Conservation (phyloP, 2,329 filamentous ascomycete species). For the Apiospora sp. region DNA sequence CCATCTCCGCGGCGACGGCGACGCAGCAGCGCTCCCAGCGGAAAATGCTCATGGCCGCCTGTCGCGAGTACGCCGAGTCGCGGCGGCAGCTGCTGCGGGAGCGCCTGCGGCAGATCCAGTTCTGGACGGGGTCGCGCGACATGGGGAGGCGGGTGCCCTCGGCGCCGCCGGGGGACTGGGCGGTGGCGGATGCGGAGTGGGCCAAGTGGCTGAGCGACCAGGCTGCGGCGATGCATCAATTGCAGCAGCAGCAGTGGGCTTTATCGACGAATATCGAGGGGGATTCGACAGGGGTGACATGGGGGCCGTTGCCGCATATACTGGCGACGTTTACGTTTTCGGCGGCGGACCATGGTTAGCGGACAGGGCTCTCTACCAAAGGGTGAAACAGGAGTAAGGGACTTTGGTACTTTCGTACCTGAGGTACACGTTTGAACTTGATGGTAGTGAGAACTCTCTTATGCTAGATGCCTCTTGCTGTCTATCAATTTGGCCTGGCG, state of each 20-base stretch:
- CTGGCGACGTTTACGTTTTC: neutral
- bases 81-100: slow-evolving; percentile 36
- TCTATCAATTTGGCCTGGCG: too few relatives aligned
- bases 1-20: neutral
- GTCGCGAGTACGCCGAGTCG: slow-evolving; percentile 37
- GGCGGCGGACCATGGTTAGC: neutral
- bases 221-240: slow-evolving; percentile 24
- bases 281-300: neutral
- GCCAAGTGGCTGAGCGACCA: slow-evolving; percentile 37
- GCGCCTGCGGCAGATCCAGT: slow-evolving; percentile 36
- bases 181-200: slow-evolving; percentile 37
- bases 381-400: neutral
- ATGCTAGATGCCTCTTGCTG: too few relatives aligned
- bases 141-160: slow-evolving; percentile 33
- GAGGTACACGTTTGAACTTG: too few relatives aligned
- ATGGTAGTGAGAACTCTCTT: too few relatives aligned
- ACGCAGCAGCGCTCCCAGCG: neutral
- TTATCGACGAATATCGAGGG: neutral
- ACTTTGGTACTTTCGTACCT: neutral
- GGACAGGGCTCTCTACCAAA: neutral
- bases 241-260: neutral
- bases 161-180: slow-evolving; percentile 37
- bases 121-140: slow-evolving; percentile 32
- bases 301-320: slow-evolving; percentile 19
- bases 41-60: slow-evolving; percentile 33